Evolutionary conservation across 2,329 filamentous ascomycete genomes (phyloP), one percentile per base, ranked within the genome.

Genomic region (Rhynchosporium agropyri): DNA sequence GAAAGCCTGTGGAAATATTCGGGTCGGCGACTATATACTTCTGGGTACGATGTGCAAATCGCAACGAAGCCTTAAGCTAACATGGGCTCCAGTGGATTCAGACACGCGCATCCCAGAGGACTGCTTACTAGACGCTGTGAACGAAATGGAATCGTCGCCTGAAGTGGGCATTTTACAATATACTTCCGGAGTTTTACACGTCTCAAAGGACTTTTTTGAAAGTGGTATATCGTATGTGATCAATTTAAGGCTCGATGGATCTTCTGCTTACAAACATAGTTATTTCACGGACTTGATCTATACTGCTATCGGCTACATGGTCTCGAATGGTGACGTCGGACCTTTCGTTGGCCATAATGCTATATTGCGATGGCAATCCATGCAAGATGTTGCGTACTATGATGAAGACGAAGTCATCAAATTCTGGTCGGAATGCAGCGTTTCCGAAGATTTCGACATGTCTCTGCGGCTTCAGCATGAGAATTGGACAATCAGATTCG

Each of bases 1-100:
- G 26, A 90, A 89, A 89, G 91, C 91, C 20, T 90, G 92, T 72
- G 92, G 91, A 65, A 92, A 95, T 75, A 89, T 96, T 69, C 90
- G 91, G 53, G 80, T 96, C 26, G 92, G 92, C 58, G 91, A 96
- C 76, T 93, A 92, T 75, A 91, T 93, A 64, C 79, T 90, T 20
- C 79, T 93, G 33, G 33, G 33, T 36, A 36, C 1, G 33, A 10
- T 36, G 5, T 10, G 9, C 33, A 36, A 36, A 36, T 36, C 33
- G 5, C 33, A 10, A 36, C 33, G 5, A 10, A 36, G 5, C 9
- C 33, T 6, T 36, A 5, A 10, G 9, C 33, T 36, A 36, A 36
- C 9, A 36, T 36, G 5, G 9, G 9, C 9, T 36, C 9, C 33
- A 63, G 89, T 92, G 72, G 89, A 92, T 77, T 92, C 89, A 1